These are phyloP conservation scores for Starmerella riodocensis DNA, from an alignment of 805 yeast genomes.

Conservation along the genomic window DNA sequence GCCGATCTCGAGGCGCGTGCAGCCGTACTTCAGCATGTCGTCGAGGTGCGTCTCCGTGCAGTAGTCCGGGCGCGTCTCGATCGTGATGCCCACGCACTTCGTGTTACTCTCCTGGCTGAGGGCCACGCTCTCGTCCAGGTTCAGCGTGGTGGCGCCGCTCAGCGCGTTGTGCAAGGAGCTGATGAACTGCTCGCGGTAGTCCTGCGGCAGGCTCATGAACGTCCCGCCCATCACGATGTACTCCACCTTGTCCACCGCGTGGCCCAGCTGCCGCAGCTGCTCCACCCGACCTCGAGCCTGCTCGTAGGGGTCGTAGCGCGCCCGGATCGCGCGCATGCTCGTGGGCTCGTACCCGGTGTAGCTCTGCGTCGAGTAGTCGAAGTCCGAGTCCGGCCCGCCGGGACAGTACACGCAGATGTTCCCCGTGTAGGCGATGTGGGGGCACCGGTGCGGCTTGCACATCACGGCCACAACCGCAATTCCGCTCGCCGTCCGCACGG, in stretches of 20 bases:
- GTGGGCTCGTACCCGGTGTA: slow-evolving; percentile 98
- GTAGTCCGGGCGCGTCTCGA: slow-evolving; percentile 96
- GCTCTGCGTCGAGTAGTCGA: slow-evolving; percentile 94
- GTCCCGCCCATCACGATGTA: slow-evolving; percentile 99
- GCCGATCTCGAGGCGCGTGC: slow-evolving; percentile 92
- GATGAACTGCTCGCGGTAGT: slow-evolving; percentile 80
- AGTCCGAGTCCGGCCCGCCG: slow-evolving; percentile 97
- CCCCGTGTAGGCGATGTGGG: slow-evolving; percentile 97
- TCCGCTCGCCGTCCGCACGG: slow-evolving; percentile 96
- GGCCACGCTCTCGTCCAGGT: slow-evolving; percentile 78
- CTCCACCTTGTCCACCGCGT: slow-evolving; percentile 92
- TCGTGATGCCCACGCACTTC: slow-evolving; percentile 96
- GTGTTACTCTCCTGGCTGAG: slow-evolving; percentile 90
- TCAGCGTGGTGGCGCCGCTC: slow-evolving; percentile 77
- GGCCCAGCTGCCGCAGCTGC: slow-evolving; percentile 88
- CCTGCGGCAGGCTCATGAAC: slow-evolving; percentile 84
- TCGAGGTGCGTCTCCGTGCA: slow-evolving; percentile 91
- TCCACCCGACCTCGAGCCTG: slow-evolving; percentile 97
- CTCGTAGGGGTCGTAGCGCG: slow-evolving; percentile 95
- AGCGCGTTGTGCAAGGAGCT: slow-evolving; percentile 86
- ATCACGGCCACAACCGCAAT: slow-evolving; percentile 98
- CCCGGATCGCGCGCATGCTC: slow-evolving; percentile 97
- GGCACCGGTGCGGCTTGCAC: slow-evolving; percentile 99
- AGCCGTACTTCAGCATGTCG: slow-evolving; percentile 92
- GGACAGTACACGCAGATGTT: slow-evolving; percentile 97